A percentile compares a stretch with the other conserved stretches of the same genome.
phyloP scores from a whole-genome alignment of 495 filamentous ascomycete species.

The Aspergillus diversus region DNA sequence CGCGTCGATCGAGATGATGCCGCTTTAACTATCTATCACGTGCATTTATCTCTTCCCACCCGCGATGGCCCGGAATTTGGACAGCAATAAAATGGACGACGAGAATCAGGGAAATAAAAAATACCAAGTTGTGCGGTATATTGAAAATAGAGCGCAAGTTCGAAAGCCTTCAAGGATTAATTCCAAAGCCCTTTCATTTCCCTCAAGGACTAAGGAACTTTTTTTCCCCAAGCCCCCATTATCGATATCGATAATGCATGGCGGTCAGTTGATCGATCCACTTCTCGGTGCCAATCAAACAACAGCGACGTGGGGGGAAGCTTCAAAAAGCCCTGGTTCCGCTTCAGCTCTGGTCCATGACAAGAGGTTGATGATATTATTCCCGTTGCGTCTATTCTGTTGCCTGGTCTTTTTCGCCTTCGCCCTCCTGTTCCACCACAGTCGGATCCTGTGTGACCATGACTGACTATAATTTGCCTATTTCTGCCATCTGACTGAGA shows the following conservation, averaged over 20 bases:
- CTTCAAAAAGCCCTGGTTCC: background rate
- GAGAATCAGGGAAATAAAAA: background rate
- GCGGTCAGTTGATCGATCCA: background rate
- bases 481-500: conserved; percentile 17
- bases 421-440: conserved; percentile 11
- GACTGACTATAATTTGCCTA: conserved; percentile 11
- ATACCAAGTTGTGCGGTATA: background rate
- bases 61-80: too few species aligned
- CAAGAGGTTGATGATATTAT: background rate
- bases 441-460: conserved; percentile 9
- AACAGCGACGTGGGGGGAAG: background rate
- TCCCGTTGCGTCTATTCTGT: conserved; percentile 11
- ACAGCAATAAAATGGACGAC: background rate
- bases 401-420: conserved; percentile 15
- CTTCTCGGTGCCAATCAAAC: background rate
- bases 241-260: background rate
- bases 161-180: too few species aligned
- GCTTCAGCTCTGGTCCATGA: background rate
- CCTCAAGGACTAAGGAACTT: too few species aligned
- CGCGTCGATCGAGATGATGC: background rate
- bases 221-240: too few species aligned
- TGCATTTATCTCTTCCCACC: background rate
- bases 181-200: too few species aligned
- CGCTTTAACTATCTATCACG: background rate
- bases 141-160: background rate